phyloP scores from a whole-genome alignment of 164 flowering plant genomes.

The Vitis rotundifolia region DNA sequence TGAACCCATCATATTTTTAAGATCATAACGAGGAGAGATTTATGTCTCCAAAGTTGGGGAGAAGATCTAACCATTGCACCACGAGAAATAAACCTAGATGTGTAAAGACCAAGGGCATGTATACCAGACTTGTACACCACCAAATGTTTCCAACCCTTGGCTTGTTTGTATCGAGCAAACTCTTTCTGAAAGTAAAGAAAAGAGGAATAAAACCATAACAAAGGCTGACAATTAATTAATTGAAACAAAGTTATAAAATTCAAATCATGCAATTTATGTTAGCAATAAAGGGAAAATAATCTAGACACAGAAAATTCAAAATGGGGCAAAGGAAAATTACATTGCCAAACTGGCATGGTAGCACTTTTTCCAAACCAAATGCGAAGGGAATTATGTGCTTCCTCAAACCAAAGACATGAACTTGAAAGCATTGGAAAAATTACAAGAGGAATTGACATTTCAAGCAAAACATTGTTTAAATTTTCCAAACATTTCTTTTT shows the following conservation, averaged over 20 bases:
- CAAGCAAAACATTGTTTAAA: background rate
- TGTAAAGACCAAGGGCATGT: constrained; percentile 83
- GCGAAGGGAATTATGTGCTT: background rate
- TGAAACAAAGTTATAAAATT: background rate
- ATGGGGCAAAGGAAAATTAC: no score
- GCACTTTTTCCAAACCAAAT: background rate
- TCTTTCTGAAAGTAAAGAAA: constrained; percentile 51
- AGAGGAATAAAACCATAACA: background rate
- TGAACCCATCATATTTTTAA: background rate
- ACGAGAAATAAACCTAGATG: constrained; percentile 62
- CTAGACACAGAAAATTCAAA: background rate
- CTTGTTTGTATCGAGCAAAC: constrained; percentile 64
- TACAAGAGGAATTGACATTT: background rate
- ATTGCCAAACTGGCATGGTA: no score
- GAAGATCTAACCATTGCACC: constrained; percentile 60
- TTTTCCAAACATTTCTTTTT: no score
- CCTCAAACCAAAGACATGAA: background rate
- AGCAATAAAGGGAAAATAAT: background rate
- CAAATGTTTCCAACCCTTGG: constrained; percentile 65
- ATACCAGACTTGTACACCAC: constrained; percentile 82
- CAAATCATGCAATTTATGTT: background rate
- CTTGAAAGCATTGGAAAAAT: background rate
- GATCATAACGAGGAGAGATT: background rate
- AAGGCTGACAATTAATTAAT: background rate
- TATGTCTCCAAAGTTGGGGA: background rate